Percentiles rank a stretch among this genome's conserved stretches.
phyloP scores from a whole-genome alignment of 2,329 filamentous ascomycete species.

The Fusarium chaquense region DNA sequence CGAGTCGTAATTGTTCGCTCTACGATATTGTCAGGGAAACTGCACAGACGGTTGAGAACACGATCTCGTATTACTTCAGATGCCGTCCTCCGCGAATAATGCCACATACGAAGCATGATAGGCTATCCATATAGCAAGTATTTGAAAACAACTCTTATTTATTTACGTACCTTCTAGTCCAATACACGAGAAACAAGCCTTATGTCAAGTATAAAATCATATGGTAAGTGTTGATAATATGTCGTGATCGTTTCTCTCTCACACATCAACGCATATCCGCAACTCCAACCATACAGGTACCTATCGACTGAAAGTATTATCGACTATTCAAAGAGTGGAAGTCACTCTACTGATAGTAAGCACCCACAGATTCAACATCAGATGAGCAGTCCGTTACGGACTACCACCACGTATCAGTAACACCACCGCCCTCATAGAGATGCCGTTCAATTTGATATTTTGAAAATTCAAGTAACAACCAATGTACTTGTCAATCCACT shows the following conservation, averaged over 20 bases:
- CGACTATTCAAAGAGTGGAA: not conserved
- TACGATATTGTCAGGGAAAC: too few species aligned
- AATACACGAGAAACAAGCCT: too few species aligned
- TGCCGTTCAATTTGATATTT: not conserved
- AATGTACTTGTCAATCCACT: too few species aligned
- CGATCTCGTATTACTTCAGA: not conserved
- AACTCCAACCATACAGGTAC: not conserved
- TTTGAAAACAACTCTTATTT: too few species aligned
- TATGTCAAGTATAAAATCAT: not conserved
- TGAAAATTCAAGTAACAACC: constrained; percentile 12
- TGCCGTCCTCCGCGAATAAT: not conserved
- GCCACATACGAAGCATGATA: not conserved
- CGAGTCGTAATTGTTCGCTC: accelerated
- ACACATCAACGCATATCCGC: not conserved
- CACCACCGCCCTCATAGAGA: not conserved
- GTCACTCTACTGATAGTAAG: constrained; percentile 14
- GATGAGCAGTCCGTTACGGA: too few species aligned
- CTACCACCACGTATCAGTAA: not conserved
- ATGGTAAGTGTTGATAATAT: not conserved
- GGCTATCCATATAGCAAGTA: too few species aligned
- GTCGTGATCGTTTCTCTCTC: not conserved
- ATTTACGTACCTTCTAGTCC: too few species aligned
- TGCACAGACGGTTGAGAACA: not conserved
- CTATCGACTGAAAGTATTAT: not conserved
- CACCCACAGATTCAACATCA: not conserved